Conservation (phyloP, 2,329 filamentous ascomycete genomes). For the Ascochyta fabae region DNA sequence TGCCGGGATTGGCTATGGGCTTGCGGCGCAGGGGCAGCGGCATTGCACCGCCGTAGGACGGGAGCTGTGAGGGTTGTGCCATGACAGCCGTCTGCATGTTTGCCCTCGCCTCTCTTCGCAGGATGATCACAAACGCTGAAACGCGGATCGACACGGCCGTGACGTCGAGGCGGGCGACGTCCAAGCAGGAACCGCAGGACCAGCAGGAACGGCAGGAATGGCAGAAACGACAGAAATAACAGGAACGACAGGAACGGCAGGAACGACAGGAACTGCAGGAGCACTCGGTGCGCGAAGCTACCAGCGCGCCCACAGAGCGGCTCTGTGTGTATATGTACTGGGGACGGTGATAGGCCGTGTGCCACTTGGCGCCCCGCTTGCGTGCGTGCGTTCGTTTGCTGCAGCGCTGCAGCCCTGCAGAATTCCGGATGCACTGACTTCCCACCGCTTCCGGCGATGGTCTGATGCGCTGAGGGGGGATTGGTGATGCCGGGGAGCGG, state of each 20-base stretch:
- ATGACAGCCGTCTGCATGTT: conserved; percentile 40
- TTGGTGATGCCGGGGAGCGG: conserved; percentile 23
- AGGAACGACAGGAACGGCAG: no score
- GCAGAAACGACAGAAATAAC: no score
- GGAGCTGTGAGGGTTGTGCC: conserved; percentile 29
- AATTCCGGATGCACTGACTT: conserved; percentile 25
- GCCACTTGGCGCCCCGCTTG: conserved; percentile 37
- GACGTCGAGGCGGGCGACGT: conserved; percentile 33
- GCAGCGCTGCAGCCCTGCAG: conserved; percentile 26
- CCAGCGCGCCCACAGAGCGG: conserved; percentile 10
- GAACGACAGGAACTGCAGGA: conserved; percentile 22
- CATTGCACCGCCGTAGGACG: conserved; percentile 35
- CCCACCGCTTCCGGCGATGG: conserved; percentile 38
- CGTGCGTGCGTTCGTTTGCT: conserved; percentile 18
- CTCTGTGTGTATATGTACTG: conserved; percentile 29
- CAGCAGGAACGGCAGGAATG: conserved; percentile 1
- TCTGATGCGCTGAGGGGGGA: conserved; percentile 25
- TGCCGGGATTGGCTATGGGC: conserved; percentile 42
- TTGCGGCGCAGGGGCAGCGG: conserved; percentile 41
- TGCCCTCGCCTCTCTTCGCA: conserved; percentile 23
- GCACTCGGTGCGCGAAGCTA: conserved; percentile 11
- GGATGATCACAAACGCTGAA: conserved; percentile 28
- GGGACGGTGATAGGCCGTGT: conserved; percentile 19
- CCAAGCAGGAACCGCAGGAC: conserved; percentile 12
- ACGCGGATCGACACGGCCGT: conserved; percentile 33